phyloP scores from a whole-genome alignment of 2,329 filamentous ascomycete genomes.

The Penicillium sp. region DNA sequence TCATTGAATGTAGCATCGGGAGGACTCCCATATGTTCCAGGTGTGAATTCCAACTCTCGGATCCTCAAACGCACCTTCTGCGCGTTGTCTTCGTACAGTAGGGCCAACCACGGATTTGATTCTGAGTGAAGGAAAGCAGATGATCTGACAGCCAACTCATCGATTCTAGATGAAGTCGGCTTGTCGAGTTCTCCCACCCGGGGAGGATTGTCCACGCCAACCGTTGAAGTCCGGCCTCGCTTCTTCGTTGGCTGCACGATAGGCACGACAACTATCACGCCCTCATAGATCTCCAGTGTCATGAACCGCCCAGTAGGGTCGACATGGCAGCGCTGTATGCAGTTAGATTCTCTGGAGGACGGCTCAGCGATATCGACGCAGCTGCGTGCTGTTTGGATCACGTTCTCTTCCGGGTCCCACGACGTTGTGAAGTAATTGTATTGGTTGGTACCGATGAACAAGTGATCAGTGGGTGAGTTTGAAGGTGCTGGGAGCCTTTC shows the following conservation, averaged over 20 bases:
- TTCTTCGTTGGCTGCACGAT: constrained; percentile 58
- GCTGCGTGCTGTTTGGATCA: constrained; percentile 59
- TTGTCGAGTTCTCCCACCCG: constrained; percentile 61
- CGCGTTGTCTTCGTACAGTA: constrained; percentile 66
- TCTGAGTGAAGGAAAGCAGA: constrained; percentile 65
- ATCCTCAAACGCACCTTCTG: constrained; percentile 58
- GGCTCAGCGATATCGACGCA: constrained; percentile 64
- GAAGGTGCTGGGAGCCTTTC: constrained; percentile 59
- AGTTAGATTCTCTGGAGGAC: constrained; percentile 72
- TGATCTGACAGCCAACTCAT: constrained; percentile 68
- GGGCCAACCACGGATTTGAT: constrained; percentile 60
- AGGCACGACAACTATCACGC: constrained; percentile 65
- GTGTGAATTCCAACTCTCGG: constrained; percentile 56
- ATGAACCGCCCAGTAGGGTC: constrained; percentile 75
- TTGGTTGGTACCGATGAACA: constrained; percentile 90
- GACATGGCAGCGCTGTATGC: constrained; percentile 78
- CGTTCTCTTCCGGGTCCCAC: constrained; percentile 67
- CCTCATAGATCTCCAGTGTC: constrained; percentile 69
- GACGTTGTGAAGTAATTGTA: constrained; percentile 87
- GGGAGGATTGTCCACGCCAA: constrained; percentile 29
- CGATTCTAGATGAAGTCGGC: constrained; percentile 62
- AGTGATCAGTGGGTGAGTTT: constrained; percentile 73
- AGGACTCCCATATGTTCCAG: constrained; percentile 48
- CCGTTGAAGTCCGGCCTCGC: constrained; percentile 30
- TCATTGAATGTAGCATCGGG: constrained; percentile 57